A percentile compares a stretch with the other conserved stretches of the same genome.
Conservation (phyloP, 176 grass and related monocot genomes). For the Metroxylon sagu region DNA sequence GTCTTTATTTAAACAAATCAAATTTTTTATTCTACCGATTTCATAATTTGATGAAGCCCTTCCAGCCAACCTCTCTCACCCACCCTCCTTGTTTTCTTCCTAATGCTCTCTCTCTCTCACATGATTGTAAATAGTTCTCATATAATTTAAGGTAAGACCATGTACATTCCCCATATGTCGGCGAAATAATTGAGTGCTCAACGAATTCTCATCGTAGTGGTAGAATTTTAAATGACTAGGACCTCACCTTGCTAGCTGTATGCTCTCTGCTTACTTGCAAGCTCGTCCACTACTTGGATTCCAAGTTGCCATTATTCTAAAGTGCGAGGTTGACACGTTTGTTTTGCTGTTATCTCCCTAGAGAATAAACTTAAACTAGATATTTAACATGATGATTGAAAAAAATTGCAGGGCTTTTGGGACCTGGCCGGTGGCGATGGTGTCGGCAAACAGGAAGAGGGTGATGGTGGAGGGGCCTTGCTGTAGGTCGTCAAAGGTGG, state of each 20-base stretch:
- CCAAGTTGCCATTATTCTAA: too few relatives aligned
- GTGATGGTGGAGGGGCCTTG: conserved; percentile 71
- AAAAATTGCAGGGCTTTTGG: conserved; percentile 63
- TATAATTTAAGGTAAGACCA: not conserved
- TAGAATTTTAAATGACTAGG: too few relatives aligned
- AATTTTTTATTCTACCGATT: too few relatives aligned
- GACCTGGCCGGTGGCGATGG: conserved; percentile 78
- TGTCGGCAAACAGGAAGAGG: conserved; percentile 45
- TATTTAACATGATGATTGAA: not conserved
- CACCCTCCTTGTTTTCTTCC: too few relatives aligned
- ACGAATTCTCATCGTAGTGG: not conserved
- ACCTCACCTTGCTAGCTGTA: too few relatives aligned
- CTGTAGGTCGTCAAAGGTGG: conserved; percentile 64
- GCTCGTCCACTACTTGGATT: too few relatives aligned
- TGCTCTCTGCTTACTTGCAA: too few relatives aligned
- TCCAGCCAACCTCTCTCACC: too few relatives aligned
- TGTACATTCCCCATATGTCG: conserved; percentile 2
- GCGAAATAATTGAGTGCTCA: not conserved
- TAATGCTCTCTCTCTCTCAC: not conserved
- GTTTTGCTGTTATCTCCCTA: not conserved
- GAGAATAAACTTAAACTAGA: not conserved
- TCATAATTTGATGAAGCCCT: too few relatives aligned
- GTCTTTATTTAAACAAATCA: too few relatives aligned
- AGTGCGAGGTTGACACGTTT: too few relatives aligned
- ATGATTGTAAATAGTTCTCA: not conserved